Evolutionary conservation across 2,329 filamentous ascomycete species (phyloP), one percentile per base, ranked within the genome.

Genomic region (Chalaropsis thielavioides): DNA sequence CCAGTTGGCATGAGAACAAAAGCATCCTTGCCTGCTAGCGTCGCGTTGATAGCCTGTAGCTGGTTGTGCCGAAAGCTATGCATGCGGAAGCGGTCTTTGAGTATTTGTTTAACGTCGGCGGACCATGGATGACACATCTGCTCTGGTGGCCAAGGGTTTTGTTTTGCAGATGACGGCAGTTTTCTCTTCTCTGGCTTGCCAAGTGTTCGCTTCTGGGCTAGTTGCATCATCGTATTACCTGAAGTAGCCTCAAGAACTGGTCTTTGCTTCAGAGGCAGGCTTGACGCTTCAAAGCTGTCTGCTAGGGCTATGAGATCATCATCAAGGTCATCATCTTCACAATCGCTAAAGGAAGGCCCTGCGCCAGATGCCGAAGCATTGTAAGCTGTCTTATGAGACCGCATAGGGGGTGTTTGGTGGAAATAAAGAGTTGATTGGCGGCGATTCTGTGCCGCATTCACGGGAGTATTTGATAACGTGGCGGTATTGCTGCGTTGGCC

Each of bases 1-100:
- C 94, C 94, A 0, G 94, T 99, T 1, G 95, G 94, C 94, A 99
- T 99, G 46, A 99, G 79, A 17, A 99, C 88, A 73, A 99, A 99
- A 0, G 89, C 87, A 74, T 99, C 92, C 68, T 92, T 86, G 2
- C 92, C 94, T 38, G 78, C 80, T 58, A 99, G 78, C 0, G 94
- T 97, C 1, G 92, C 88, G 74, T 99, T 97, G 74, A 99, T 96
- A 15, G 94, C 92, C 74, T 97, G 90, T 1, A 97, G 80, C 72
- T 99, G 94, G 72, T 96, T 94, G 64, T 87, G 84, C 38, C 95
- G 85, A 72, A 99, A 99, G 0, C 90, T 90, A 64, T 83, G 84
- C 73, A 99, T 86, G 68, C 87, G 83, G 72, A 99, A 99, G 2
- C 85, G 82, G 70, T 92, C 86, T 71, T 88, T 90, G 68, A 99